A percentile compares a stretch with the other conserved stretches of the same genome.
phyloP scores from a whole-genome alignment of 345 rosid species.

The Garcia nutans region DNA sequence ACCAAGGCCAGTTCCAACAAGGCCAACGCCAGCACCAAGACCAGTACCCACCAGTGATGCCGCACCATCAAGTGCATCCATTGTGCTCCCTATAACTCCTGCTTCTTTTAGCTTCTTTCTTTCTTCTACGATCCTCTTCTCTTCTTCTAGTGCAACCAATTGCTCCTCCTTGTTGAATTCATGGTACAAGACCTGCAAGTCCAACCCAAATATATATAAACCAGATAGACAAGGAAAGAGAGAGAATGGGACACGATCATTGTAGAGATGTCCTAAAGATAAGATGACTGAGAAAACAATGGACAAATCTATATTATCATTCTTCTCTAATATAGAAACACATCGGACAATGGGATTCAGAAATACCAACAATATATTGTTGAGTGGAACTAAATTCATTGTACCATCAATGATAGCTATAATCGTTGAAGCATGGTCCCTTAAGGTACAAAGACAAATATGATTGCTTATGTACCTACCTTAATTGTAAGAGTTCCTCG shows the following conservation, averaged over 20 bases:
- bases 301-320: neutral
- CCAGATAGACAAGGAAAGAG: neutral
- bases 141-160: conserved; percentile 74
- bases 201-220: neutral
- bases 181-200: conserved; percentile 61
- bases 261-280: neutral
- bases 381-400: neutral
- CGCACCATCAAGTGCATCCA: conserved; percentile 82
- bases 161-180: conserved; percentile 78
- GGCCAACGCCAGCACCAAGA: conserved; percentile 66
- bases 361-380: too few species aligned
- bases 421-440: neutral
- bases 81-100: conserved; percentile 91
- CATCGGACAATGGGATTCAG: too few species aligned
- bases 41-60: conserved; percentile 51
- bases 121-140: conserved; percentile 77
- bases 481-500: conserved; percentile 79
- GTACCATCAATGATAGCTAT: neutral
- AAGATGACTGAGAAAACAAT: neutral
- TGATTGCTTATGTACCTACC: conserved; percentile 39
- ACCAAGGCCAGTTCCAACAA: conserved; percentile 72
- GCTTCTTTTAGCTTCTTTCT: conserved; percentile 84
- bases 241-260: neutral
- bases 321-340: too few species aligned
- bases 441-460: neutral